phyloP scores from a whole-genome alignment of 768 basidiomycete genomes.

The Boletus eberwhitei region DNA sequence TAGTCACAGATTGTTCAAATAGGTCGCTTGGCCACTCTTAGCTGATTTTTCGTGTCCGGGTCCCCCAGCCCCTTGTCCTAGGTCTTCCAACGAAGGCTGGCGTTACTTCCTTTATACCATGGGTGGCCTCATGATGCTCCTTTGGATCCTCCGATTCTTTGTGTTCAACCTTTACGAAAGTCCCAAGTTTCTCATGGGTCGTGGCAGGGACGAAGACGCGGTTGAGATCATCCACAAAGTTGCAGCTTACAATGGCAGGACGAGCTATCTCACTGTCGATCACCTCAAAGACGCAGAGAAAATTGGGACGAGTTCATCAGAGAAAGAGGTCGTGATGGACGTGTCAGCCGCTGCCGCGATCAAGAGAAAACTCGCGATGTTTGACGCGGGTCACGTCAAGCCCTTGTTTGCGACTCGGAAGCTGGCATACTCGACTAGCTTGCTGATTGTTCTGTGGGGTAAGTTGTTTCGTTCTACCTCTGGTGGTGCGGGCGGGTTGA shows the following conservation, averaged over 20 bases:
- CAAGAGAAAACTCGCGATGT: slow-evolving; percentile 36
- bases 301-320: slow-evolving; percentile 3
- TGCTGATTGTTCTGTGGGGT: slow-evolving; percentile 56
- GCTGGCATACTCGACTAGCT: slow-evolving; percentile 47
- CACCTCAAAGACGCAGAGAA: slow-evolving; percentile 36
- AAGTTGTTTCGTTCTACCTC: not conserved
- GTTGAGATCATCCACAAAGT: slow-evolving; percentile 63
- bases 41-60: slow-evolving; percentile 60
- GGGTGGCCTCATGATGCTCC: slow-evolving; percentile 65
- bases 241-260: slow-evolving; percentile 57
- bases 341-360: slow-evolving; percentile 38
- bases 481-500: not conserved
- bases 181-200: slow-evolving; percentile 70
- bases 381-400: slow-evolving; percentile 43
- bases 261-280: slow-evolving; percentile 51
- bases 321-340: slow-evolving; percentile 25
- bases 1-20: not conserved
- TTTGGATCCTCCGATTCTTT: slow-evolving; percentile 63
- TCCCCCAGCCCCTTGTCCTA: slow-evolving; percentile 38
- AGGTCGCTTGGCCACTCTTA: slow-evolving; percentile 74
- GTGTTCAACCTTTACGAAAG: slow-evolving; percentile 66
- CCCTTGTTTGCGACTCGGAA: slow-evolving; percentile 49
- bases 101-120: slow-evolving; percentile 50
- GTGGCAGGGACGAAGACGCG: slow-evolving; percentile 59
- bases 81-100: slow-evolving; percentile 66